Evolutionary conservation across 164 flowering plant genomes (phyloP), one percentile per base, ranked within the genome.

Genomic region (Aristolochia californica): DNA sequence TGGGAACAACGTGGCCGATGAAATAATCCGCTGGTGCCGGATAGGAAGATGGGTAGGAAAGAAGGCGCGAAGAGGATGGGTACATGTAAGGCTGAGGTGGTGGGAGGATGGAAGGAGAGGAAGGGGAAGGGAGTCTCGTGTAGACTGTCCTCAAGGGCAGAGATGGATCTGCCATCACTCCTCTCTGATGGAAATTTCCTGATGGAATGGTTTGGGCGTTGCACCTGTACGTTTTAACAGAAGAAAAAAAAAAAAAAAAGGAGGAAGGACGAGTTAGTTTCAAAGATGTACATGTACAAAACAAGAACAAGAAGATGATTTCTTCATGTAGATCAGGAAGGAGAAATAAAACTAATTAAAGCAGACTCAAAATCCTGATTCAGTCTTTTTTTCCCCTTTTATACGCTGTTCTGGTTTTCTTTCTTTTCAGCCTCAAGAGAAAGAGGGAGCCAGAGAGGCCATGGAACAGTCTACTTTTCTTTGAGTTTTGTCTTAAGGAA

Each of bases 1-100:
- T 54, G 53, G 79, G 28, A 16, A 80, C 74, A 28, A 76, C 84
- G 55, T 80, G 87, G 18, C 90, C 83, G 0, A 84, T 68, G 57
- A 59, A 75, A 69, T 74, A 84, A 25, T 87, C 90, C 25, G 73
- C 58, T 24, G 68, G 74, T 24, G 66, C 61, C 44, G 75, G 77
- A 56, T 76, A 73, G n/a, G 77, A 80, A 9, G 79, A 20, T 2
- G 79, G 75, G 48, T 59, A 76, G 26, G 85, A 43, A 22, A 66
- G 53, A 7, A 73, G 70, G 21, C 74, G 82, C 14, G 74, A 57
- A 13, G 82, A 59, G 24, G 86, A 73, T 0, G 87, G 17, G 73
- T 79, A 82, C 27, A 72, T 60, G 49, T 73, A 78, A 0, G 77
- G 74, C 22, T 58, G 80, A 26, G 69, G 67, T 2, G 79, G 73